Conservation (phyloP, 805 yeast species). For the Metschnikowia shivogae region DNA sequence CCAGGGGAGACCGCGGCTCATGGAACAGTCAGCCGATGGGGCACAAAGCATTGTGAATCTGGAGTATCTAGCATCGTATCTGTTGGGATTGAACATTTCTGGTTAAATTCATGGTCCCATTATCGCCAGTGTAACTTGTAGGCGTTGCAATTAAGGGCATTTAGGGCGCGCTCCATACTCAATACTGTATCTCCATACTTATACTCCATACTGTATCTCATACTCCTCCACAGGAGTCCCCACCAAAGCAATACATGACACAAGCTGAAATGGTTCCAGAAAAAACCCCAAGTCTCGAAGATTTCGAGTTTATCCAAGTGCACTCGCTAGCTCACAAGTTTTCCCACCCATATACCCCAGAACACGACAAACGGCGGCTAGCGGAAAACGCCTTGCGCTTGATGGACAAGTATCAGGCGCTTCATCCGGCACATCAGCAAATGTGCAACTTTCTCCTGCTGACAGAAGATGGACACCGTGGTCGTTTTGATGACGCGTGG, state of each 20-base stretch:
- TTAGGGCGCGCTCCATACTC: too few relatives aligned
- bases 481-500: slow-evolving; percentile 10
- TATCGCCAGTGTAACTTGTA: too few relatives aligned
- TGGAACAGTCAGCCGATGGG: too few relatives aligned
- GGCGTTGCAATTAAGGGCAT: too few relatives aligned
- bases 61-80: too few relatives aligned
- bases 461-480: background rate
- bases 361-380: background rate
- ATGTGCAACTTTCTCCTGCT: background rate
- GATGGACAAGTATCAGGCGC: slow-evolving; percentile 23
- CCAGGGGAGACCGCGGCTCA: background rate
- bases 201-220: too few relatives aligned
- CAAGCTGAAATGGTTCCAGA: background rate
- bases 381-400: slow-evolving; percentile 15
- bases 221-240: background rate
- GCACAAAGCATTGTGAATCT: too few relatives aligned
- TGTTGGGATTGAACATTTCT: too few relatives aligned
- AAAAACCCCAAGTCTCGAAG: background rate
- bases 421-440: slow-evolving; percentile 18
- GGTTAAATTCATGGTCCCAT: too few relatives aligned
- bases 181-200: too few relatives aligned
- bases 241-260: background rate
- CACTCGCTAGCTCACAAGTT: slow-evolving; percentile 13
- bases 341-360: slow-evolving; percentile 1
- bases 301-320: slow-evolving; percentile 9